Percentiles rank a stretch among this genome's conserved stretches.
Conservation (phyloP, 805 yeast species). For the Saccharomycopsis selenospora region DNA sequence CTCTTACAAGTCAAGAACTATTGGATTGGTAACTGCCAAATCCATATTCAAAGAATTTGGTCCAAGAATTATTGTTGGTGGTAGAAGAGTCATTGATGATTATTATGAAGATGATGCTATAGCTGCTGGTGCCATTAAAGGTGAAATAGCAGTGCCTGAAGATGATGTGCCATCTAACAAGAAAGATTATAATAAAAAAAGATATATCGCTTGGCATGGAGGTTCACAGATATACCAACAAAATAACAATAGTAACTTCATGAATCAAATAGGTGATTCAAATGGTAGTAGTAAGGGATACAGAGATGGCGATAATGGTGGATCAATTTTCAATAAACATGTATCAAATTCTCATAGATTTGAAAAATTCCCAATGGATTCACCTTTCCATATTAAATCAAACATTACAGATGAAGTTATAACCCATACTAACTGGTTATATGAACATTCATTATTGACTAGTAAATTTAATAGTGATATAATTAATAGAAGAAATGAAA, state of each 20-base stretch:
- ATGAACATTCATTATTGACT: slow-evolving; percentile 70
- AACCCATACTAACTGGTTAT: slow-evolving; percentile 74
- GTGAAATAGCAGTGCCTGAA: slow-evolving; percentile 58
- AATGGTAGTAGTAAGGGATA: background rate
- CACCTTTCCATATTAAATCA: slow-evolving; percentile 13
- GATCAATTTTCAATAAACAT: slow-evolving; percentile 3
- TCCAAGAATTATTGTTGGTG: slow-evolving; percentile 71
- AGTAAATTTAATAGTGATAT: slow-evolving; percentile 61
- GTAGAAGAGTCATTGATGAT: slow-evolving; percentile 77
- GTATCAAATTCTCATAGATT: slow-evolving; percentile 3
- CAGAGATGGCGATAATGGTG: background rate
- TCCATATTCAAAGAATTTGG: slow-evolving; percentile 92
- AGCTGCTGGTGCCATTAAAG: slow-evolving; percentile 49
- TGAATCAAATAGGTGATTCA: background rate
- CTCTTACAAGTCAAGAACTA: slow-evolving; percentile 85
- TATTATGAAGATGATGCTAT: slow-evolving; percentile 60
- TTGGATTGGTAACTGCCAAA: slow-evolving; percentile 86
- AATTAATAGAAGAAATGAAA: slow-evolving; percentile 45
- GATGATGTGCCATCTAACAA: slow-evolving; percentile 40
- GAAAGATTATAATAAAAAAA: slow-evolving; percentile 36
- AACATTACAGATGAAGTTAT: slow-evolving; percentile 24
- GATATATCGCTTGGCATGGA: slow-evolving; percentile 44
- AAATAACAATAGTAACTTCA: background rate
- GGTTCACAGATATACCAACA: slow-evolving; percentile 35
- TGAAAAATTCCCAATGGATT: slow-evolving; percentile 15